Percentiles rank a stretch among this genome's conserved stretches.
These are phyloP conservation scores for Coniochaeta sp. DNA, from an alignment of 2,329 filamentous ascomycete genomes.

Conservation along the genomic window DNA sequence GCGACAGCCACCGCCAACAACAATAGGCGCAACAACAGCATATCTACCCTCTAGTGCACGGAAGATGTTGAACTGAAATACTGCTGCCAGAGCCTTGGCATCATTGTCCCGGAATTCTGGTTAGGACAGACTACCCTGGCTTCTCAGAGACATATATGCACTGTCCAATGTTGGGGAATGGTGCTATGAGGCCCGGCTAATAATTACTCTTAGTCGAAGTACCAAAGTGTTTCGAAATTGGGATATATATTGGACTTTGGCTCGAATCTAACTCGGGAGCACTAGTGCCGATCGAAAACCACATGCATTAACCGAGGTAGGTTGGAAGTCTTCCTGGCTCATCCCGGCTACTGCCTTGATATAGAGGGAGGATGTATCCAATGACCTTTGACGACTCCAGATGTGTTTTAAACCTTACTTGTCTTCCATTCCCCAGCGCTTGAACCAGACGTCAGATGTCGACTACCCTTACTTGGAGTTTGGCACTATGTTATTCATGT, in stretches of 20 bases:
- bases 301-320: neutral
- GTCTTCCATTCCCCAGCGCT: too few relatives aligned
- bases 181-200: neutral
- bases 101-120: neutral
- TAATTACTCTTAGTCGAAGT: neutral
- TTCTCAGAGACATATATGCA: neutral
- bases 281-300: neutral
- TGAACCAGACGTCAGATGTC: neutral
- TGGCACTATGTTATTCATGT: slow-evolving; percentile 10
- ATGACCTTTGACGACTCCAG: too few relatives aligned
- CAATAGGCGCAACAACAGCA: neutral
- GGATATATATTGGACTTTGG: neutral
- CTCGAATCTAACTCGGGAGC: neutral
- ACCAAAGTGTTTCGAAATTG: neutral
- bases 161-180: neutral
- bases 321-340: too few relatives aligned
- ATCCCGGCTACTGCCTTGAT: neutral
- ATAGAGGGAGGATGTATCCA: too few relatives aligned
- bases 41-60: neutral
- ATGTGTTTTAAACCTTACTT: too few relatives aligned
- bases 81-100: neutral
- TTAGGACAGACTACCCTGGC: neutral
- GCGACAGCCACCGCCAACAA: neutral
- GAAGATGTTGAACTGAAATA: neutral
- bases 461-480: neutral